phyloP scores from a whole-genome alignment of 2,329 filamentous ascomycete genomes.

The Aureobasidium sp. region DNA sequence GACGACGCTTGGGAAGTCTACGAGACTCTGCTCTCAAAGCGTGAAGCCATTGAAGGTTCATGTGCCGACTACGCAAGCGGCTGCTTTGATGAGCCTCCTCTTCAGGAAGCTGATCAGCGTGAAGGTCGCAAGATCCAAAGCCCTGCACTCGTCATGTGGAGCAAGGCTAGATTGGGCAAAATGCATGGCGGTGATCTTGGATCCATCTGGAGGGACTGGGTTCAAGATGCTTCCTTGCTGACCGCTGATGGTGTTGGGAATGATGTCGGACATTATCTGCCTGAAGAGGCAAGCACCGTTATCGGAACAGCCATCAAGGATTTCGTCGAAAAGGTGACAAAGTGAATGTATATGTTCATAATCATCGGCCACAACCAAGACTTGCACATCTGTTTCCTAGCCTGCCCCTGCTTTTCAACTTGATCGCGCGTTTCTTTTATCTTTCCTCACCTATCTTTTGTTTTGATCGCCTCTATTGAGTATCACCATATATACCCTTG shows the following conservation, averaged over 20 bases:
- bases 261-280: slow-evolving; percentile 40
- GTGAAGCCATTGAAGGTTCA: slow-evolving; percentile 36
- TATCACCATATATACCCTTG: too few species aligned
- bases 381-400: background rate
- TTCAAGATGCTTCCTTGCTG: slow-evolving; percentile 29
- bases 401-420: background rate
- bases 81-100: slow-evolving; percentile 35
- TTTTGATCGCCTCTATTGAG: too few species aligned
- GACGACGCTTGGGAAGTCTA: slow-evolving; percentile 40
- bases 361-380: background rate
- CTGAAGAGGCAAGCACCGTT: slow-evolving; percentile 38
- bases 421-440: background rate
- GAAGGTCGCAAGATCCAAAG: slow-evolving; percentile 37
- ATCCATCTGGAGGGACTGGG: slow-evolving; percentile 41
- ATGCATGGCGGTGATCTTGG: slow-evolving; percentile 37
- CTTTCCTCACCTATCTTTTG: too few species aligned
- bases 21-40: slow-evolving; percentile 34
- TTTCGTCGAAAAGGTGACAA: slow-evolving; percentile 17
- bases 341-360: background rate
- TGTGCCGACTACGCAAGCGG: slow-evolving; percentile 45
- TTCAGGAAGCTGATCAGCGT: slow-evolving; percentile 41
- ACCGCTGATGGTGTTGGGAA: slow-evolving; percentile 28
- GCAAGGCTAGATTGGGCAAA: slow-evolving; percentile 34
- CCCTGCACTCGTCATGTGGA: slow-evolving; percentile 40
- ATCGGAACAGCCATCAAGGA: slow-evolving; percentile 25